Evolutionary conservation across 2,329 filamentous ascomycete genomes (phyloP).

Genomic region (Byssoonygena ceratinophila): DNA sequence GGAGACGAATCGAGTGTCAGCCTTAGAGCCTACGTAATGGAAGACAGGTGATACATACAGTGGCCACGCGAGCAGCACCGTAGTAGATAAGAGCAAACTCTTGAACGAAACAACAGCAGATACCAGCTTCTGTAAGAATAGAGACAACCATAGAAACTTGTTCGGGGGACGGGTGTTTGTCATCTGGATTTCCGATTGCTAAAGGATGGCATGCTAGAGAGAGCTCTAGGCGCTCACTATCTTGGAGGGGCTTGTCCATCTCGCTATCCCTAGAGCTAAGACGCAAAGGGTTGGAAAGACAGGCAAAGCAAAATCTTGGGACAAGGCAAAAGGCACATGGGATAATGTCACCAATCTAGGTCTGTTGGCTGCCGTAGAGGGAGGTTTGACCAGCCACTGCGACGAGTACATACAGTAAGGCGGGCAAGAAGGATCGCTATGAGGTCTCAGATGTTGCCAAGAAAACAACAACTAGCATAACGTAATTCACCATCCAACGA

Average conservation of each 20-base stretch:
- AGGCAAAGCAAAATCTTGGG: background rate
- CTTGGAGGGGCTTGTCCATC: conserved; percentile 2
- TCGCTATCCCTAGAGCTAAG: conserved; percentile 1
- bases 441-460: too few species aligned
- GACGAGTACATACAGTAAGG: too few species aligned
- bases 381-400: background rate
- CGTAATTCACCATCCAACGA: too few species aligned
- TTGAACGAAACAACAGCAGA: conserved; percentile 14
- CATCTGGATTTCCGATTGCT: conserved; percentile 8
- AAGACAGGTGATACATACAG: conserved; percentile 10
- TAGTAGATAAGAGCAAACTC: conserved; percentile 17
- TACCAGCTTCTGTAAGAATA: conserved; percentile 11
- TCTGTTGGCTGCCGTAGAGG: background rate
- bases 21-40: background rate
- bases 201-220: conserved; percentile 10
- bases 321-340: background rate
- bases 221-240: background rate
- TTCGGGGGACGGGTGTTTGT: conserved; percentile 10
- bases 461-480: too few species aligned
- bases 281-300: conserved; percentile 3
- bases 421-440: too few species aligned
- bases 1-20: background rate
- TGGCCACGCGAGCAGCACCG: conserved; percentile 9
- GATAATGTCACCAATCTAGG: background rate
- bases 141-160: conserved; percentile 12